Evolutionary conservation across 2,329 filamentous ascomycete species (phyloP), one percentile per base, ranked within the genome.

Genomic region (Incumbomyces delicatus): DNA sequence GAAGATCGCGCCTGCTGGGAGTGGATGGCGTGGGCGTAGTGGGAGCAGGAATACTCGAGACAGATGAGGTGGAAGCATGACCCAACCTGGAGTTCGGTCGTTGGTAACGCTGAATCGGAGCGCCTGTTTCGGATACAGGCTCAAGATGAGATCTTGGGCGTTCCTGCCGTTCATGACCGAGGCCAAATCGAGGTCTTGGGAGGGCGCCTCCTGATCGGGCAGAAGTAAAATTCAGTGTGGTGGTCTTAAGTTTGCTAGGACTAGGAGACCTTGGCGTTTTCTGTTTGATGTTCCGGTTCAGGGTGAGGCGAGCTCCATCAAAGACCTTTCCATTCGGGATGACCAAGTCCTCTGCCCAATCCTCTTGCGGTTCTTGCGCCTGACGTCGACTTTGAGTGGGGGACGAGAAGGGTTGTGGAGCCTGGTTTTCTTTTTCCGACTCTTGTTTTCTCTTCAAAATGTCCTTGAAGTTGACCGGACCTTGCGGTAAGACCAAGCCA

Each of bases 221-320:
- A 65, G 85, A 92, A 40, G 87, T 94, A 61, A 96, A 96, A 6
- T 88, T 95, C 51, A 96, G 73, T 11, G 89, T 90, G 22, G 92
- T 84, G 10, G 87, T 81, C 14, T 86, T 79, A 46, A 76, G 70
- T 33, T 57, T 57, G 2, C 51, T 43, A 39, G 87, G 84, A 54
- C 87, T 89, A 12, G 76, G 69, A 16, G 80, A 75, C 44, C 80
- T 74, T 51, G 78, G 71, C 53, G 81, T 77, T 66, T 94, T 95
- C 58, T 94, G 76, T 62, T 90, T 89, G 54, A 98, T 78, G 62
- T 98, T 95, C 53, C 86, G 87, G 63, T 96, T 92, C 14, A 95
- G 71, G 1, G 84, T 90, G 36, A 87, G 74, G 64, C 90, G 95
- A 48, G 76, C 80, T 2, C 83, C 78, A 59, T 87, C 81, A 58